Evolutionary conservation across 2,329 filamentous ascomycete species (phyloP), one percentile per base, ranked within the genome.

Genomic region (Neopestalotiopsis clavispora): DNA sequence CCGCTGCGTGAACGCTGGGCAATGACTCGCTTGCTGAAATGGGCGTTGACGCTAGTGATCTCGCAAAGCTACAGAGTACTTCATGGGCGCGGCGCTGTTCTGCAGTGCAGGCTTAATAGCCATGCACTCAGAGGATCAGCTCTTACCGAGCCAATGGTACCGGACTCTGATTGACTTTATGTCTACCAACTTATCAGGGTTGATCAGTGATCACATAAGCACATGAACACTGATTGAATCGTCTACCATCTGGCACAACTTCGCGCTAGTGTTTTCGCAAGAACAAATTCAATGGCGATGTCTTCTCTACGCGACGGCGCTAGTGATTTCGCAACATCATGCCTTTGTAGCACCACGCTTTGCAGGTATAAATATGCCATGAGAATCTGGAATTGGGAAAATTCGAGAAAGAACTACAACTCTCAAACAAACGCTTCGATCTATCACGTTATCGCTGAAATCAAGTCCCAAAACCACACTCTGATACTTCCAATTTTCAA

Each of bases 21-120:
- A 56, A 56, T 23, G 49, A 56, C 30, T n/a, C 57, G 23, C 9
- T 30, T 59, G 34, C 23, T 17, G 30, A 30, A 23, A 1, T 14
- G 17, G 30, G 57, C 7, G 23, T 13, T 2, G 57, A 34, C 57
- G 57, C 57, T 59, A 59, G 57, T 17, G 30, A 30, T 59, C 57
- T 59, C 57, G 57, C 57, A 59, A 59, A 52, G 45, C 45, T 52
- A 52, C n/a, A n/a, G n/a, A n/a, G n/a, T n/a, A n/a, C 45, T 52
- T n/a, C 45, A 52, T 10, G 34, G 10, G 34, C 34, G 34, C 34
- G 34, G 34, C 34, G 34, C 10, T 10, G 45, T 14, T 52, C 45
- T 23, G 45, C 17, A 17, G n/a, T 52, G 45, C 45, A 52, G 9
- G n/a, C 34, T 38, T 14, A 59, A 9, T 23, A 34, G 23, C 13